These are phyloP conservation scores for Amanita pallidorosea DNA, from an alignment of 768 basidiomycete species.

Conservation along the genomic window DNA sequence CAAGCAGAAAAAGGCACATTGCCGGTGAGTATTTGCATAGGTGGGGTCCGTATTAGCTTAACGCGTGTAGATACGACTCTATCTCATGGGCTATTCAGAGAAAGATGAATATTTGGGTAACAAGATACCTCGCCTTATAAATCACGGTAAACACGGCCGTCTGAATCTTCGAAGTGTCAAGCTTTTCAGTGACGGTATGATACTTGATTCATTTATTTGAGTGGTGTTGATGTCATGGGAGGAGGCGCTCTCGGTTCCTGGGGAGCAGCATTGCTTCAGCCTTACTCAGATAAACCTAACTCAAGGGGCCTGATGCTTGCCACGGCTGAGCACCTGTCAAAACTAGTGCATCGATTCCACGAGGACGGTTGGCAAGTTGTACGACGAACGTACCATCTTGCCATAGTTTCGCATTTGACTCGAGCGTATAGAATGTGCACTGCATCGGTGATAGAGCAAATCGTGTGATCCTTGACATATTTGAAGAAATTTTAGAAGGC, in stretches of 20 bases:
- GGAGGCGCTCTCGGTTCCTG: constrained; percentile 87
- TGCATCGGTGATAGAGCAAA: constrained; percentile 89
- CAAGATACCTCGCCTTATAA: constrained; percentile 43
- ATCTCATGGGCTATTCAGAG: constrained; percentile 38
- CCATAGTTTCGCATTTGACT: background rate
- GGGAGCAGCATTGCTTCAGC: constrained; percentile 81
- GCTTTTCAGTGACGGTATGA: constrained; percentile 62
- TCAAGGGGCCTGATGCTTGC: constrained; percentile 61
- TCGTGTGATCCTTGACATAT: constrained; percentile 71
- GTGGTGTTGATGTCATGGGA: background rate
- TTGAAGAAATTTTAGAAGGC: constrained; percentile 47
- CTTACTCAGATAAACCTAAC: constrained; percentile 73
- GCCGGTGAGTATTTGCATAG: constrained; percentile 38
- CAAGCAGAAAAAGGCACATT: constrained; percentile 58
- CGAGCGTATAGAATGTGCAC: constrained; percentile 62
- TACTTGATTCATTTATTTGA: background rate
- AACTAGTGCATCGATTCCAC: constrained; percentile 53
- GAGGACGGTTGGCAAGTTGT: constrained; percentile 80
- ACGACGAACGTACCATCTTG: constrained; percentile 16
- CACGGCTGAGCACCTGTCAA: constrained; percentile 38
- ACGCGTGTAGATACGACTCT: constrained; percentile 8
- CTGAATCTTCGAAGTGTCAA: constrained; percentile 61
- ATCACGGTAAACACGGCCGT: constrained; percentile 45
- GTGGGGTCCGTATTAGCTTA: background rate
- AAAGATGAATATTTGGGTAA: constrained; percentile 59